A percentile compares a stretch with the other conserved stretches of the same genome.
Conservation (phyloP, 805 yeast genomes). For the Huiozyma sinensis region DNA sequence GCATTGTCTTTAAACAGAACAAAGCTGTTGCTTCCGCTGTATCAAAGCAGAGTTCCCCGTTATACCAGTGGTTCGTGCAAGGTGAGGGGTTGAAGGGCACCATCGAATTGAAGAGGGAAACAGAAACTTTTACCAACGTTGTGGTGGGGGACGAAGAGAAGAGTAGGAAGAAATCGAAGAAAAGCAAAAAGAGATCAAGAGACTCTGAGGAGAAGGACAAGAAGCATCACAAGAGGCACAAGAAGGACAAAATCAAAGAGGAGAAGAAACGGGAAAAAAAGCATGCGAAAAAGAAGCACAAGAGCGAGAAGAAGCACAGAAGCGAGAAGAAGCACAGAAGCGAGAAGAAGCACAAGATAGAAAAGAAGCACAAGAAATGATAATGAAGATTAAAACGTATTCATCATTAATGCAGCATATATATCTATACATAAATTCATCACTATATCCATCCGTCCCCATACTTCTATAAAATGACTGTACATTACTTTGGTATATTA, state of each 20-base stretch:
- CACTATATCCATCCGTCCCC: no score
- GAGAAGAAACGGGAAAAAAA: constrained; percentile 15
- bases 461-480: no score
- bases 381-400: no score
- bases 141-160: constrained; percentile 1
- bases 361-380: constrained; percentile 1
- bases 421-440: no score
- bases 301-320: constrained; percentile 18
- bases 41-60: constrained; percentile 50
- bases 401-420: neutral
- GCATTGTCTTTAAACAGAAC: constrained; percentile 45
- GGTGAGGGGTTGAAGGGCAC: constrained; percentile 85
- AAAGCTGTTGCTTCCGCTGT: constrained; percentile 37
- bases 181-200: neutral
- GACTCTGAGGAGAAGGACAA: constrained; percentile 9
- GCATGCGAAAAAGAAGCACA: constrained; percentile 18
- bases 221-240: constrained; percentile 14
- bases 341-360: constrained; percentile 18
- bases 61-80: constrained; percentile 75
- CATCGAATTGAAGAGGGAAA: constrained; percentile 29
- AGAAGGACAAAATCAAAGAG: constrained; percentile 14
- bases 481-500: no score
- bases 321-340: constrained; percentile 8
- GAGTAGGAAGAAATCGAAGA: constrained; percentile 8
- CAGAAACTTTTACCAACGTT: constrained; percentile 4